phyloP scores from a whole-genome alignment of 1,139 yeast species.

The Pneumocystis canis region DNA sequence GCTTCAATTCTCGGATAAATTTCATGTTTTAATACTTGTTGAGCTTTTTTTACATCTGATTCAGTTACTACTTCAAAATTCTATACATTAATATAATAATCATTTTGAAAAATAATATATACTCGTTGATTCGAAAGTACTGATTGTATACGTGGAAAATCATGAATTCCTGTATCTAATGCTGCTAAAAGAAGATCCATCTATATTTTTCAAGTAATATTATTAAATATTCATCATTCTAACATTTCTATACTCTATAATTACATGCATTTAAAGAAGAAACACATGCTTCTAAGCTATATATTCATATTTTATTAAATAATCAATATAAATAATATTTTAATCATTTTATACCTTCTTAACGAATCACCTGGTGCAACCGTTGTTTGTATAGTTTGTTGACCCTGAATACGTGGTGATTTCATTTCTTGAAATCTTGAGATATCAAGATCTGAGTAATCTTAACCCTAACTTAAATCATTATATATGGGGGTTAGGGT shows the following conservation, averaged over 20 bases:
- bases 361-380: neutral
- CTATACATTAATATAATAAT: slow-evolving; percentile 2
- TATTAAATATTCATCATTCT: neutral
- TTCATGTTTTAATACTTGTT: slow-evolving; percentile 5
- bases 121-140: neutral
- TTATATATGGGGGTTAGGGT: neutral
- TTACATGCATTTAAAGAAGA: neutral
- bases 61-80: slow-evolving; percentile 12
- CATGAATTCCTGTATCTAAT: slow-evolving; percentile 10
- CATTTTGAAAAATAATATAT: neutral
- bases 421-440: neutral
- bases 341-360: neutral
- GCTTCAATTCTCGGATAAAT: slow-evolving; percentile 8
- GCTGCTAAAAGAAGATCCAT: slow-evolving; percentile 2
- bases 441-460: neutral
- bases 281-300: neutral
- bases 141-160: slow-evolving; percentile 10
- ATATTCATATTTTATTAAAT: neutral
- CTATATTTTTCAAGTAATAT: neutral
- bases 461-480: too few relatives aligned
- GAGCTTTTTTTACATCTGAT: slow-evolving; percentile 7
- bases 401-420: neutral
- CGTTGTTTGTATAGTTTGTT: neutral
- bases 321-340: neutral
- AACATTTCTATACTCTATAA: neutral